A percentile compares a stretch with the other conserved stretches of the same genome.
Evolutionary conservation across 805 yeast species (phyloP).

Genomic region (Myxozyma neotropica): DNA sequence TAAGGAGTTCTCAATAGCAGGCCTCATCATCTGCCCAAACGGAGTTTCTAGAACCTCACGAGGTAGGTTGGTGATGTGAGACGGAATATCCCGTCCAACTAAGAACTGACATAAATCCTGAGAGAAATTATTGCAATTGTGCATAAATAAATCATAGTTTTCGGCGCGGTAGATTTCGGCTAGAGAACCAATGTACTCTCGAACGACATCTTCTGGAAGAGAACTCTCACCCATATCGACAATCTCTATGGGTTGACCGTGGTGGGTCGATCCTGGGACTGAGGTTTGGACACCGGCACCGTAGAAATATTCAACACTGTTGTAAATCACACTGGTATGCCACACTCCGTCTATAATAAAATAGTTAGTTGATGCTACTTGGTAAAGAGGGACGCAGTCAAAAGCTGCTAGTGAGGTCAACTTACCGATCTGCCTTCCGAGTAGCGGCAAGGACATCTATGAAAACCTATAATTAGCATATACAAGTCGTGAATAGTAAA

Average conservation of each 20-base stretch:
- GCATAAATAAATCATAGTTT: constrained; percentile 59
- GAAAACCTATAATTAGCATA: neutral
- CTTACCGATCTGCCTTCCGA: constrained; percentile 48
- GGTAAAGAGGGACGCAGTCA: constrained; percentile 30
- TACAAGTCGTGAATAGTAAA: neutral
- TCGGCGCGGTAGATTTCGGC: constrained; percentile 51
- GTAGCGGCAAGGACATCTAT: constrained; percentile 48
- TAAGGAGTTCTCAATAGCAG: constrained; percentile 40
- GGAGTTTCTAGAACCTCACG: constrained; percentile 54
- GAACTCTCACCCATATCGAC: constrained; percentile 57
- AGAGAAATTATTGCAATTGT: constrained; percentile 71
- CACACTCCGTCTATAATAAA: constrained; percentile 58
- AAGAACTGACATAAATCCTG: constrained; percentile 59
- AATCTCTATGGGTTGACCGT: constrained; percentile 59
- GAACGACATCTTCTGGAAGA: constrained; percentile 54
- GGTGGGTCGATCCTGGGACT: constrained; percentile 58
- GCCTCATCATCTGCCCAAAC: constrained; percentile 53
- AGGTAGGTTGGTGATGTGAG: constrained; percentile 56
- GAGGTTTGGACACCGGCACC: constrained; percentile 59
- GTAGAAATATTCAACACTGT: constrained; percentile 59
- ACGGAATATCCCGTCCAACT: constrained; percentile 59
- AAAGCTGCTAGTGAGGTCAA: too few relatives aligned
- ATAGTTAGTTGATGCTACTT: neutral
- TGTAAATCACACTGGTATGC: constrained; percentile 61
- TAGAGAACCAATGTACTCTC: constrained; percentile 57